A percentile compares a stretch with the other conserved stretches of the same genome.
These are phyloP conservation scores for Colletotrichum ledebouriae DNA, from an alignment of 2,329 filamentous ascomycete species.

Conservation along the genomic window DNA sequence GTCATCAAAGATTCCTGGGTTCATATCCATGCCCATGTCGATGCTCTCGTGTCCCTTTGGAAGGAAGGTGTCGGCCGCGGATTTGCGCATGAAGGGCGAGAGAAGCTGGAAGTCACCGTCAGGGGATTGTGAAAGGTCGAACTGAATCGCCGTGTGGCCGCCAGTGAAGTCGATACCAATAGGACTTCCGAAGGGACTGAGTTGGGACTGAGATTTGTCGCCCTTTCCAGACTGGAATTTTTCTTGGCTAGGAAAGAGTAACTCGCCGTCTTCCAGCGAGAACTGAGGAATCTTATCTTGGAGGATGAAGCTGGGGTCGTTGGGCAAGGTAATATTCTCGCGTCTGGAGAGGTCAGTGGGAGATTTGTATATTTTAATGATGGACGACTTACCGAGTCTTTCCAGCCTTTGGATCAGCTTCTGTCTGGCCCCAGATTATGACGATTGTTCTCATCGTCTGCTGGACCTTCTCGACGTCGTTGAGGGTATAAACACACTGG, in stretches of 20 bases:
- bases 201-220: conserved; percentile 55
- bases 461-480: conserved; percentile 82
- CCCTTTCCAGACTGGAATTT: conserved; percentile 46
- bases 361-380: conserved; percentile 62
- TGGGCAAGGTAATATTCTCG: conserved; percentile 80
- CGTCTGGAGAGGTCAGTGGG: conserved; percentile 78
- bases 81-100: conserved; percentile 50
- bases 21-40: conserved; percentile 38
- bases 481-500: conserved; percentile 88
- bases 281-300: conserved; percentile 73
- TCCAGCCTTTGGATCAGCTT: conserved; percentile 77
- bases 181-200: conserved; percentile 54
- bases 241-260: conserved; percentile 51
- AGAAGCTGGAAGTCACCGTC: conserved; percentile 52
- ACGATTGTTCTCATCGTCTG: conserved; percentile 78
- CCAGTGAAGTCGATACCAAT: conserved; percentile 31
- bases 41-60: conserved; percentile 21
- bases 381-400: conserved; percentile 74
- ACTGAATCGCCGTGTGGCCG: not conserved
- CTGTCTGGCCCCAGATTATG: conserved; percentile 61
- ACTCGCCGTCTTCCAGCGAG: conserved; percentile 57
- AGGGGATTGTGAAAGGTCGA: conserved; percentile 50
- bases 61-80: conserved; percentile 43
- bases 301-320: conserved; percentile 86
- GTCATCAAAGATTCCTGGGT: conserved; percentile 54